phyloP scores from a whole-genome alignment of 2,329 filamentous ascomycete genomes.

The Talaromyces islandicus region DNA sequence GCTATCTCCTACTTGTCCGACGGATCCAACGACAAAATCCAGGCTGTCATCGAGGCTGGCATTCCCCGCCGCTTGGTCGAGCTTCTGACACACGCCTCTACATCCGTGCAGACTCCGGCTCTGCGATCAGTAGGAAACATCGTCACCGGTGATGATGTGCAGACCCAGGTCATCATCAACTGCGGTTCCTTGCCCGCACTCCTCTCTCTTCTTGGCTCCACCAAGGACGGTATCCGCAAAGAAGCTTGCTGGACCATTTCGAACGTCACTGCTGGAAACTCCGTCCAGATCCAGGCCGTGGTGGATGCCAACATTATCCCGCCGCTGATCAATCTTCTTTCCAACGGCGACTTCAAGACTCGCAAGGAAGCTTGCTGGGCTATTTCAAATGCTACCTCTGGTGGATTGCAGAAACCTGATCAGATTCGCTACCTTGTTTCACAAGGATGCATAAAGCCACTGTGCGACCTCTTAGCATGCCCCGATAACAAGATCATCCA shows the following conservation, averaged over 20 bases:
- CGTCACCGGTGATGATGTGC: constrained; percentile 95
- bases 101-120: constrained; percentile 94
- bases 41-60: constrained; percentile 96
- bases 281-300: constrained; percentile 92
- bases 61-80: constrained; percentile 95
- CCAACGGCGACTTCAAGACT: constrained; percentile 97
- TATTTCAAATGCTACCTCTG: constrained; percentile 96
- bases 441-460: constrained; percentile 92
- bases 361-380: constrained; percentile 99
- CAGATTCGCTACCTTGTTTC: constrained; percentile 93
- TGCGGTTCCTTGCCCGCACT: constrained; percentile 87
- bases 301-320: constrained; percentile 96
- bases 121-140: constrained; percentile 98
- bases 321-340: constrained; percentile 89
- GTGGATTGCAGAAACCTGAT: constrained; percentile 95
- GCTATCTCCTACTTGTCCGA: constrained; percentile 98
- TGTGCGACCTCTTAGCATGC: constrained; percentile 91
- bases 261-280: constrained; percentile 98
- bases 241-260: constrained; percentile 99
- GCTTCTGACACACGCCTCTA: constrained; percentile 95
- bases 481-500: constrained; percentile 99
- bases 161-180: constrained; percentile 99
- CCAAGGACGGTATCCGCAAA: constrained; percentile 98
- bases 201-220: constrained; percentile 89
- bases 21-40: constrained; percentile 98